Percentiles rank a stretch among this genome's conserved stretches.
These are phyloP conservation scores for Quercus rubra DNA, from an alignment of 306 rosid species.

Conservation along the genomic window DNA sequence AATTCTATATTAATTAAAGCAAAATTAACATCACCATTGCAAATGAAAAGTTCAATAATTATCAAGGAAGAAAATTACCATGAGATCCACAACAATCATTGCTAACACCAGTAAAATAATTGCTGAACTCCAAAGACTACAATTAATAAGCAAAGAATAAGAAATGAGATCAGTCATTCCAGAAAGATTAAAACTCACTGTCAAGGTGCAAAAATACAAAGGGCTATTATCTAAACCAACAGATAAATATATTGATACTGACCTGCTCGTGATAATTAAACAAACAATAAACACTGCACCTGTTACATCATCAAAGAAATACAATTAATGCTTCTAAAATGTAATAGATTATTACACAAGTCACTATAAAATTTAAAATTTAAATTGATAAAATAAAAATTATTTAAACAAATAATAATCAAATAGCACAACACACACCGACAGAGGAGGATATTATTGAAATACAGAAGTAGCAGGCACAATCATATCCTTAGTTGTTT, in stretches of 20 bases:
- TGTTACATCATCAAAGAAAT: conserved; percentile 42
- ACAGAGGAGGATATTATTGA: neutral
- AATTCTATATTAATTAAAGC: neutral
- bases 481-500: neutral
- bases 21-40: neutral
- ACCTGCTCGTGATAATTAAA: conserved; percentile 87
- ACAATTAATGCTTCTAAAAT: conserved; percentile 23
- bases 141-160: conserved; percentile 26
- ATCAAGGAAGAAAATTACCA: conserved; percentile 52
- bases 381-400: neutral
- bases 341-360: conserved; percentile 10
- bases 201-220: conserved; percentile 5
- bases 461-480: neutral
- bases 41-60: conserved; percentile 5
- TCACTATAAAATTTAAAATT: neutral
- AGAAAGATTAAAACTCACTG: conserved; percentile 14
- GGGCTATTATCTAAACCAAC: conserved; percentile 9
- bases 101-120: conserved; percentile 87
- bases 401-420: neutral
- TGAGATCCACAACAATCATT: conserved; percentile 88
- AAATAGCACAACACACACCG: neutral
- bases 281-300: conserved; percentile 99
- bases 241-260: conserved; percentile 26
- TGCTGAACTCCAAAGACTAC: conserved; percentile 92
- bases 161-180: conserved; percentile 18